Evolutionary conservation across 306 rosid genomes (phyloP).

Genomic region (Ceratonia siliqua): DNA sequence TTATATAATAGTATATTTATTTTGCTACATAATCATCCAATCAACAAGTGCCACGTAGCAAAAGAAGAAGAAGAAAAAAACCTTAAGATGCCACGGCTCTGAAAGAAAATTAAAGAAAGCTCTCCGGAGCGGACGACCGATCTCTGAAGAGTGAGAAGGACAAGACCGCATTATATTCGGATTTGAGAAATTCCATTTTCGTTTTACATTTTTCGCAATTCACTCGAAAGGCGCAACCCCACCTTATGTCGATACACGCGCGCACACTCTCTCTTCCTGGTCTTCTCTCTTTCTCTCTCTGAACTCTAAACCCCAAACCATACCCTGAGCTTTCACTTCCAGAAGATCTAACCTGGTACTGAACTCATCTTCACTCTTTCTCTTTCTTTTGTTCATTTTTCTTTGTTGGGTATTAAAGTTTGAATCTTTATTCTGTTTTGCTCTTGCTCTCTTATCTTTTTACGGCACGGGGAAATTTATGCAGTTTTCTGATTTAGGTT

Average conservation of each 20-base stretch:
- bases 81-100: too few species aligned
- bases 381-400: neutral
- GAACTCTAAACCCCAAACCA: slow-evolving; percentile 44
- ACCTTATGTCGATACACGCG: slow-evolving; percentile 20
- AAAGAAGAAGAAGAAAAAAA: too few species aligned
- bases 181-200: slow-evolving; percentile 3
- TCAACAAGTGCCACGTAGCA: too few species aligned
- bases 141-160: slow-evolving; percentile 33
- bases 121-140: slow-evolving; percentile 13
- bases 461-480: slow-evolving; percentile 20
- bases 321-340: slow-evolving; percentile 35
- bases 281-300: slow-evolving; percentile 43
- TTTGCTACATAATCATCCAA: too few species aligned
- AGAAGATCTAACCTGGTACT: slow-evolving; percentile 71
- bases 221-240: slow-evolving; percentile 1
- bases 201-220: neutral
- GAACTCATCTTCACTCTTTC: slow-evolving; percentile 14
- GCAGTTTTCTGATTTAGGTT: slow-evolving; percentile 44
- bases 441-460: neutral
- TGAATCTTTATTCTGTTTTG: slow-evolving; percentile 9
- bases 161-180: slow-evolving; percentile 42
- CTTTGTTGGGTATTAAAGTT: slow-evolving; percentile 12
- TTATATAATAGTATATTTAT: too few species aligned
- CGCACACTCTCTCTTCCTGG: neutral
- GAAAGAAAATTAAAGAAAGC: neutral